Conservation (phyloP, 768 basidiomycete genomes). For the Podaxis pistillaris region DNA sequence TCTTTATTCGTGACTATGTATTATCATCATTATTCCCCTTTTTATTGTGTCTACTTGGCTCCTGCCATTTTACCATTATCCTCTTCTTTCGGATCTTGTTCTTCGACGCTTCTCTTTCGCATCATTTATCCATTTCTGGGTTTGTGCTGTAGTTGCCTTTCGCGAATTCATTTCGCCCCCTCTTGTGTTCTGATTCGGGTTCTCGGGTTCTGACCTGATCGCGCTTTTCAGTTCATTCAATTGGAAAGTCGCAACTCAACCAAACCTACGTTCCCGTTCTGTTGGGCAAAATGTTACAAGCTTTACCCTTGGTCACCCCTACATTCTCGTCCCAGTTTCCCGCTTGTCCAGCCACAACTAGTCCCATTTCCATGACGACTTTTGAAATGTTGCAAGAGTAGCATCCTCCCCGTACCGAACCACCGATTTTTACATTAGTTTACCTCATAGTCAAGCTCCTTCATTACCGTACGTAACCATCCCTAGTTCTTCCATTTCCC, state of each 20-base stretch:
- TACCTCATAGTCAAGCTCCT: background rate
- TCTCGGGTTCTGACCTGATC: background rate
- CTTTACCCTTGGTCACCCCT: background rate
- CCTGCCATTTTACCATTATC: background rate
- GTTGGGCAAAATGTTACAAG: background rate
- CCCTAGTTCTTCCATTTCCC: background rate
- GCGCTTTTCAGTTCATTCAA: background rate
- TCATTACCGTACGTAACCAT: background rate
- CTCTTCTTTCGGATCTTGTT: background rate
- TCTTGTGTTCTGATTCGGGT: background rate
- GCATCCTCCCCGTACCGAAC: background rate
- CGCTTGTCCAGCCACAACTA: background rate
- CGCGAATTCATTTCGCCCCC: background rate
- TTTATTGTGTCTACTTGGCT: background rate
- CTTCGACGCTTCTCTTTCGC: background rate
- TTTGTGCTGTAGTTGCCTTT: background rate
- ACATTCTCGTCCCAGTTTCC: background rate
- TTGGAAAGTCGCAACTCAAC: background rate
- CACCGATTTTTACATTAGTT: background rate
- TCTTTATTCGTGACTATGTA: background rate
- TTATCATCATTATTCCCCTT: background rate
- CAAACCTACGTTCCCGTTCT: background rate
- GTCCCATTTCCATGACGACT: conserved; percentile 1
- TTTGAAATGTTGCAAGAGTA: background rate
- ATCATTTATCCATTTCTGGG: conserved; percentile 1